Conservation (phyloP, 441 rosid genomes). For the Flueggea neowawraea region DNA sequence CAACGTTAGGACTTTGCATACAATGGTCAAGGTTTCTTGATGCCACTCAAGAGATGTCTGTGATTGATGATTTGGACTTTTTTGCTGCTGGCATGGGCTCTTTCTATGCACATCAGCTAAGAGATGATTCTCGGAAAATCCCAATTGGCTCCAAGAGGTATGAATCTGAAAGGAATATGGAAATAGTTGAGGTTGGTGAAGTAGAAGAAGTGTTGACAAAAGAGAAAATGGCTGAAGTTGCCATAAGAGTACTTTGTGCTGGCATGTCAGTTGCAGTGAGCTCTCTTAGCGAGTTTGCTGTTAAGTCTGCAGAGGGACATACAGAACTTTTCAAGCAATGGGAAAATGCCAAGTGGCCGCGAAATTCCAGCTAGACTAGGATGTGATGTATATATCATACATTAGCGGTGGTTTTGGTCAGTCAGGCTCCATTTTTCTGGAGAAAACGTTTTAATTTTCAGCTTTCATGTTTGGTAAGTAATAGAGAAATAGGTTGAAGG, state of each 20-base stretch:
- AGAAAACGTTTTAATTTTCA: too few species aligned
- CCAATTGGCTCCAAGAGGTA: slow-evolving; percentile 51
- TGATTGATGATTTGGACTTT: slow-evolving; percentile 80
- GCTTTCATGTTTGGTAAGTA: too few species aligned
- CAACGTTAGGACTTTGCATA: slow-evolving; percentile 72
- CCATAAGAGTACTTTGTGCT: slow-evolving; percentile 80
- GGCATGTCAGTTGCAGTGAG: slow-evolving; percentile 93
- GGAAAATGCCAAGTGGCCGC: slow-evolving; percentile 24
- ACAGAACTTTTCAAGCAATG: slow-evolving; percentile 54
- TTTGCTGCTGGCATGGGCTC: slow-evolving; percentile 96
- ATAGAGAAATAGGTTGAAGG: too few species aligned
- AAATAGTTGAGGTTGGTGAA: slow-evolving; percentile 51
- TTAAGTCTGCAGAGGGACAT: slow-evolving; percentile 64
- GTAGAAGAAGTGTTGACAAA: slow-evolving; percentile 61
- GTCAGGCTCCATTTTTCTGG: too few species aligned
- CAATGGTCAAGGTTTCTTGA: slow-evolving; percentile 84
- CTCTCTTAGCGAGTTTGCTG: slow-evolving; percentile 74
- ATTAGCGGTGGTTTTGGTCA: too few species aligned
- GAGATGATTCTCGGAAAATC: slow-evolving; percentile 45
- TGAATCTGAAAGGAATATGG: slow-evolving; percentile 40
- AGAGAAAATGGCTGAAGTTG: slow-evolving; percentile 89
- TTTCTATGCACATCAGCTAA: slow-evolving; percentile 69
- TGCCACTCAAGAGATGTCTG: slow-evolving; percentile 51
- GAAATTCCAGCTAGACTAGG: too few species aligned
- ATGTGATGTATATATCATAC: too few species aligned